Base-by-base conservation (phyloP, 768 basidiomycete genomes). In the Psilocybe azurescens region DNA sequence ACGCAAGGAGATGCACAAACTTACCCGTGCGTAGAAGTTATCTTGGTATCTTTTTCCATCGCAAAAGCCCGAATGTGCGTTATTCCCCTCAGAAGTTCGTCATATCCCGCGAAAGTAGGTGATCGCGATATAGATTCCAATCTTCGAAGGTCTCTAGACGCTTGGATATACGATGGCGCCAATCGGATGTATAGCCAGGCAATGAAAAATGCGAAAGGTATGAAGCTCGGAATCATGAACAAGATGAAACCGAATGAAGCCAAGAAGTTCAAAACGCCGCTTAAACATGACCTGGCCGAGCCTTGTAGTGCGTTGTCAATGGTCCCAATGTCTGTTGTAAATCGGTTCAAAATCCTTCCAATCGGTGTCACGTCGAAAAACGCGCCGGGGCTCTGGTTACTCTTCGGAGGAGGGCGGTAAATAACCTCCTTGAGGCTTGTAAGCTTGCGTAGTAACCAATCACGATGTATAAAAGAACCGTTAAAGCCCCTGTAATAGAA, bases 311-410 rank as follows among this genome's bases (percentile, higher is more conserved):
- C 80, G 5, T 83, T 80, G 69, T 94, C 92, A 47, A 93, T 86
- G 5, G 87, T 88, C 55, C 87, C 87, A 68, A 94, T 88, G 66
- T 94, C 91, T 6, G 85, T 82, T 13, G 89, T 90, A 69, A 94
- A 91, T 16, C 94, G 84, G 68, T 94, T 93, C 41, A 91, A 79
- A 65, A 94, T 90, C 7, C 90, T 79, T 9, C 93, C 93, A 41
- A 89, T 86, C 1, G 90, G 90, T 3, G 89, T 91, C 41, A 83
- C 78, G 67, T 91, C 90, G 73, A 90, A 91, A 90, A 90, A 1
- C 88, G 84, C 24, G 83, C 78, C 2, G 89, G 89, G 0, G 89
- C 89, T 44, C 85, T 78, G 6, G 86, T 81, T 8, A 91, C 75
- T 29, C 87, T 72, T 44, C 72, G 74, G 10, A 90, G 78, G 59